A percentile compares a stretch with the other conserved stretches of the same genome.
phyloP scores from a whole-genome alignment of 257 asterid genomes.

The Plantago elongata region DNA sequence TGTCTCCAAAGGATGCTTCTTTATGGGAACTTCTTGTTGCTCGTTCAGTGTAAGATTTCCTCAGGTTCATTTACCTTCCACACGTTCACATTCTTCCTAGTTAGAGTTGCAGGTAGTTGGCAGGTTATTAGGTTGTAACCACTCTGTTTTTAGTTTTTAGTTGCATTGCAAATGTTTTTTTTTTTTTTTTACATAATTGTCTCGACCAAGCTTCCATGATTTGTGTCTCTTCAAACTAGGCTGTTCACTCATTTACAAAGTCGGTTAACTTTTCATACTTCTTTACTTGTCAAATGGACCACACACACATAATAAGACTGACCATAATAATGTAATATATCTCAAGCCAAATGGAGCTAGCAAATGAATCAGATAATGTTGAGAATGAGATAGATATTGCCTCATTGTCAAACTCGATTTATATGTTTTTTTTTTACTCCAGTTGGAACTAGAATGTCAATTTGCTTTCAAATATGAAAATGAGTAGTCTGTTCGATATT shows the following conservation, averaged over 20 bases:
- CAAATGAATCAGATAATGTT: too few species aligned
- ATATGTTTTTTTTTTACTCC: too few species aligned
- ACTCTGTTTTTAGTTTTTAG: not conserved
- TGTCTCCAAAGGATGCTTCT: constrained; percentile 69
- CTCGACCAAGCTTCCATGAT: not conserved
- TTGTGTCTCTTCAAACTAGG: not conserved
- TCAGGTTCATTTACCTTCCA: not conserved
- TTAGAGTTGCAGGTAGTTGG: not conserved
- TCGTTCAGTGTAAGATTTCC: constrained; percentile 48
- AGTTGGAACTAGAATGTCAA: too few species aligned
- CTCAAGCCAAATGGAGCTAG: too few species aligned
- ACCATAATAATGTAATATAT: too few species aligned
- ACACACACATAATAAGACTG: too few species aligned
- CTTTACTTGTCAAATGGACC: too few species aligned
- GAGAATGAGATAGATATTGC: too few species aligned
- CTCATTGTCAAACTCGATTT: too few species aligned
- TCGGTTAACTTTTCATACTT: not conserved
- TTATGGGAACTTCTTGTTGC: constrained; percentile 73
- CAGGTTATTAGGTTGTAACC: not conserved
- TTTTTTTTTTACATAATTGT: not conserved
- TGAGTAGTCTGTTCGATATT: too few species aligned
- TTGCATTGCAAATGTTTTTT: not conserved
- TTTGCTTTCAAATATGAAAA: too few species aligned
- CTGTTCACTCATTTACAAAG: not conserved
- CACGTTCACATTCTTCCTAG: not conserved